Base-by-base conservation (phyloP, 192 early-diverging fungal genomes). In the Dissophora ornata region DNA sequence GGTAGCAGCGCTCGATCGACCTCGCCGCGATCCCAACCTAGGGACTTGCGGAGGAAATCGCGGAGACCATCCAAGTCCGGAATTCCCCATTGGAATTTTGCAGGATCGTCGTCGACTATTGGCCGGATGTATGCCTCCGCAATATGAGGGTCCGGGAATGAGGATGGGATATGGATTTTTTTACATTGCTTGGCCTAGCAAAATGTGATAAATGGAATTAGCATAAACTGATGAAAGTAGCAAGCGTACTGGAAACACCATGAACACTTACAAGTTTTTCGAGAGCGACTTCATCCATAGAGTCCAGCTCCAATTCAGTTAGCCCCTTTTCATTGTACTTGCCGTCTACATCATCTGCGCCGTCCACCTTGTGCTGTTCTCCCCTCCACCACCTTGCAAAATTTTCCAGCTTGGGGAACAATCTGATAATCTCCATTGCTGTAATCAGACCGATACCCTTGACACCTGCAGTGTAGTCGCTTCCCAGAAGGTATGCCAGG, bases 391-490 rank as follows among this genome's bases (percentile, higher is more conserved):
- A 89, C 30, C 82, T 71, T n/a, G 78, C 51, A 68, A 91, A 92
- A 25, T 67, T 65, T 8, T 81, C 64, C 47, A 92, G 45, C 26
- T 69, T 70, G 7, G 83, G 82, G 79, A 91, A 97, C 64, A 90
- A 87, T 42, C 86, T 85, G 59, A 99, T 64, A 18, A 97, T 90
- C 71, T 99, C 98, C 87, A 98, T 88, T 0, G 95, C 96, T 24
- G 85, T 79, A 22, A 97, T 94, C 19, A 91, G 84, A 24, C 98
- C 98, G 29, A 98, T 71, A 3, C 95, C 95, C 26, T 86, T 80
- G 59, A 99, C 83, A 0, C 98, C 98, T 15, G 87, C 87, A 0
- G 98, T 96, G 70, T 99, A 99, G 82, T 99, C 98, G 73, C 95
- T 98, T n/a, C 96, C 96, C 11, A 99, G 83, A 16, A 99, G 67